Conservation (phyloP, 208 protist species). For the Leptomonas pyrrhocoris region DNA sequence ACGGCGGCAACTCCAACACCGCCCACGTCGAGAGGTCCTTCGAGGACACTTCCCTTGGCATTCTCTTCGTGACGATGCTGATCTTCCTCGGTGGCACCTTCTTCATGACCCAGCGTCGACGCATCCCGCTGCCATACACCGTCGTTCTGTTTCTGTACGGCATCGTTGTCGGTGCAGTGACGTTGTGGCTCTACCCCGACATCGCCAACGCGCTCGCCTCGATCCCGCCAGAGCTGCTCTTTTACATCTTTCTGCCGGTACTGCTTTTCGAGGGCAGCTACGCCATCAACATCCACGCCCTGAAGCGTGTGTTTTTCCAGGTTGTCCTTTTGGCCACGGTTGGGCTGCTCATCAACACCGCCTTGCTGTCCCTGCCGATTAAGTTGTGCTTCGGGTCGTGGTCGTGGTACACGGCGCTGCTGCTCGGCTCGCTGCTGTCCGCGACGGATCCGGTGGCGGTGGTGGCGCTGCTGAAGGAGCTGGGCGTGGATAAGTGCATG, state of each 20-base stretch:
- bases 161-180: slow-evolving; percentile 62
- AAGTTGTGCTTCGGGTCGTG: slow-evolving; percentile 57
- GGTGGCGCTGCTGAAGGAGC: slow-evolving; percentile 82
- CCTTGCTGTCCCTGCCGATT: slow-evolving; percentile 54
- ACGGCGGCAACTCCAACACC: not conserved
- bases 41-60: slow-evolving; percentile 43
- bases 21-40: slow-evolving; percentile 1
- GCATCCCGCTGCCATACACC: slow-evolving; percentile 78
- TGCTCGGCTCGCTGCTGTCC: slow-evolving; percentile 84
- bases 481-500: slow-evolving; percentile 76
- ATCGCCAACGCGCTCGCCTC: slow-evolving; percentile 54
- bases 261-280: slow-evolving; percentile 91
- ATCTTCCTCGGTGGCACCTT: slow-evolving; percentile 81
- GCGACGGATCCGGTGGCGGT: slow-evolving; percentile 93
- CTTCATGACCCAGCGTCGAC: slow-evolving; percentile 61
- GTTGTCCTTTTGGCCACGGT: slow-evolving; percentile 74
- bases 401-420: slow-evolving; percentile 68
- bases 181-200: slow-evolving; percentile 52
- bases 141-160: slow-evolving; percentile 85
- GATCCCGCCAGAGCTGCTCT: slow-evolving; percentile 84
- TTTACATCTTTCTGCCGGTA: slow-evolving; percentile 90
- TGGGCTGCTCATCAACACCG: slow-evolving; percentile 79
- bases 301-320: slow-evolving; percentile 71
- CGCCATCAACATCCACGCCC: slow-evolving; percentile 75
- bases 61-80: slow-evolving; percentile 73